Evolutionary conservation across 495 filamentous ascomycete genomes (phyloP), one percentile per base, ranked within the genome.

Genomic region (Talaromyces liani): DNA sequence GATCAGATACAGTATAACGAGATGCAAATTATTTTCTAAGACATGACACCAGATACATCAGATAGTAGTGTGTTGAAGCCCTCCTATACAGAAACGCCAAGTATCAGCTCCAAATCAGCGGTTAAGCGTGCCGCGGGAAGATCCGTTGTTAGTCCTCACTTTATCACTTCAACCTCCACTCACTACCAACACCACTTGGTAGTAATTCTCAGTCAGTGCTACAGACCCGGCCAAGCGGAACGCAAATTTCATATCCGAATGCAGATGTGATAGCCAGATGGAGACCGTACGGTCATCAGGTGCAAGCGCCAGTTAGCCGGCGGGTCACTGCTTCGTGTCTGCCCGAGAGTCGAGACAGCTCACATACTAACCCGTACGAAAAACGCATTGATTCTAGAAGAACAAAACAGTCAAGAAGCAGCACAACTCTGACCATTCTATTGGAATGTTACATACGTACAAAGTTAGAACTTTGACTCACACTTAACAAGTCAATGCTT

Each of bases 271-370:
- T 20, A 49, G 45, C n/a, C 18, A 22, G 10, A 49, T 49, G 45
- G 45, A 65, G 53, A 54, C 51, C 33, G 33, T 36, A 45, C 54
- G 54, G 54, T 57, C 55, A 66, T 63, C 31, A 31, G 27, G n/a
- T 61, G 58, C 24, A 45, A 36, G 27, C 62, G 55, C 45, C 29
- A 22, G 59, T 51, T 65, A 64, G 61, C 33, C 64, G 62, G 68
- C 64, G 66, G 65, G 68, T 61, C 68, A 65, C 65, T 72, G 66
- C 62, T 69, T 67, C 71, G 71, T 67, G 36, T 41, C 36, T 49
- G 45, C 18, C 45, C 45, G 36, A 41, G 36, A 49, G 5, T 49
- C n/a, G 45, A 49, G n/a, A 49, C 45, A 49, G 7, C 45, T 49
- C 45, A 49, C 45, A 49, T 20, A 49, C 18, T 9, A 45, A 16